phyloP scores from a whole-genome alignment of 345 rosid genomes.

The Eucalyptus rudis region DNA sequence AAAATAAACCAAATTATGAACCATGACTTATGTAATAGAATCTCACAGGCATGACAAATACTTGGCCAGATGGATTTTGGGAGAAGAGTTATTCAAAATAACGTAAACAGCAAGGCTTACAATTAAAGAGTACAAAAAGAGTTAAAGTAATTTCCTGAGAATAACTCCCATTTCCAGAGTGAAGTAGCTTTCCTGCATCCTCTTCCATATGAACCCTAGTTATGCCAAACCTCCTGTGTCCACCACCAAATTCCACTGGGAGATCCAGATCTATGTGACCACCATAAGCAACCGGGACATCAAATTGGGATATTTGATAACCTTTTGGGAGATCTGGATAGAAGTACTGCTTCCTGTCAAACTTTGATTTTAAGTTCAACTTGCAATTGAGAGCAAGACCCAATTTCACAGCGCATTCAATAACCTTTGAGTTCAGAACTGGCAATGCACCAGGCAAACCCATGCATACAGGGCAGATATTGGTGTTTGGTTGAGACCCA shows the following conservation, averaged over 20 bases:
- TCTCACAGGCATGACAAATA: background rate
- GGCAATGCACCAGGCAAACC: conserved; percentile 98
- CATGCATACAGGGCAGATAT: conserved; percentile 85
- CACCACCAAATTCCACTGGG: conserved; percentile 87
- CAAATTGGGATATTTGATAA: conserved; percentile 94
- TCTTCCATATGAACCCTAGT: conserved; percentile 99
- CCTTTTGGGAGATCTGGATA: conserved; percentile 98
- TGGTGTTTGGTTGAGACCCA: conserved; percentile 65
- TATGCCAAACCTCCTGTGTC: conserved; percentile 77
- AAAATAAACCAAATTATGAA: background rate
- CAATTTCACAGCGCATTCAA: conserved; percentile 72
- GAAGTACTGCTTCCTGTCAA: conserved; percentile 94
- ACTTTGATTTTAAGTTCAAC: conserved; percentile 68
- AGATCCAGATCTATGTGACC: conserved; percentile 82
- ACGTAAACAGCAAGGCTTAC: background rate
- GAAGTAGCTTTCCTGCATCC: conserved; percentile 91
- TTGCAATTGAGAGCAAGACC: conserved; percentile 86
- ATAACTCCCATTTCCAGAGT: conserved; percentile 55
- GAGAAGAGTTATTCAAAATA: background rate
- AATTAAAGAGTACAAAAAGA: background rate
- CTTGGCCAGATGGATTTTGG: background rate
- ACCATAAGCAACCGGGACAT: conserved; percentile 70
- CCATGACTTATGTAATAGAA: background rate
- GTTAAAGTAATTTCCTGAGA: conserved; percentile 43
- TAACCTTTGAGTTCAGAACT: conserved; percentile 70